A percentile compares a stretch with the other conserved stretches of the same genome.
These are phyloP conservation scores for Thelonectria discophora DNA, from an alignment of 2,329 filamentous ascomycete genomes.

Conservation along the genomic window DNA sequence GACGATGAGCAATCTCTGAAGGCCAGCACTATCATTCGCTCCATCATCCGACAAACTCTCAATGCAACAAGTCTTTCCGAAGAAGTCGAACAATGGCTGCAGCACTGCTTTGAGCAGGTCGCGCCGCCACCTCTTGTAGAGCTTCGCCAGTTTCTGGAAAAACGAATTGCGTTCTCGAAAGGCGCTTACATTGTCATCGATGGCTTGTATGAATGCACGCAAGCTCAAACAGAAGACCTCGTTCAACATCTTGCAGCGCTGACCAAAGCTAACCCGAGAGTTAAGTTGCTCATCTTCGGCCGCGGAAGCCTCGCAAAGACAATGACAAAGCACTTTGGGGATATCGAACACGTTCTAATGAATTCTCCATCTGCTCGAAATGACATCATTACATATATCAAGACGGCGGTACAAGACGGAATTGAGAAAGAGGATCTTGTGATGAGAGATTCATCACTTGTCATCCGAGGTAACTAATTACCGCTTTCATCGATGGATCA, in stretches of 20 bases:
- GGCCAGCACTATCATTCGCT: constrained; percentile 29
- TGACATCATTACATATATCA: constrained; percentile 26
- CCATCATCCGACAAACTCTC: constrained; percentile 27
- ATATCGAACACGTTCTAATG: constrained; percentile 13
- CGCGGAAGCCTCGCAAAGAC: constrained; percentile 37
- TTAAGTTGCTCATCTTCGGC: constrained; percentile 43
- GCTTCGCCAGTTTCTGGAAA: background rate
- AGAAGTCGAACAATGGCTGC: background rate
- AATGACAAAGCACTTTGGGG: constrained; percentile 19
- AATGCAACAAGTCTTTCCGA: background rate
- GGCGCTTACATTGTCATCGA: constrained; percentile 45
- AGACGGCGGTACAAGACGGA: constrained; percentile 18
- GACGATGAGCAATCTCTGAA: constrained; percentile 23
- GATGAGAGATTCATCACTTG: constrained; percentile 29
- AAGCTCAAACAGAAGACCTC: constrained; percentile 31
- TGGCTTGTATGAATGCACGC: constrained; percentile 46
- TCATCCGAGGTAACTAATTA: constrained; percentile 39
- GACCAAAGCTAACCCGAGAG: background rate
- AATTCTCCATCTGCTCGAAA: background rate
- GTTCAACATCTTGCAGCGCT: background rate
- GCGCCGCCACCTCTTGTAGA: background rate
- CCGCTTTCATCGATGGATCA: constrained; percentile 41
- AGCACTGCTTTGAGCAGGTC: background rate
- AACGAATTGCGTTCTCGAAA: background rate
- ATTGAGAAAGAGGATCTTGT: constrained; percentile 26